Evolutionary conservation across 2,329 filamentous ascomycete species (phyloP), one percentile per base, ranked within the genome.

Genomic region (Sclerotinia glacialis): DNA sequence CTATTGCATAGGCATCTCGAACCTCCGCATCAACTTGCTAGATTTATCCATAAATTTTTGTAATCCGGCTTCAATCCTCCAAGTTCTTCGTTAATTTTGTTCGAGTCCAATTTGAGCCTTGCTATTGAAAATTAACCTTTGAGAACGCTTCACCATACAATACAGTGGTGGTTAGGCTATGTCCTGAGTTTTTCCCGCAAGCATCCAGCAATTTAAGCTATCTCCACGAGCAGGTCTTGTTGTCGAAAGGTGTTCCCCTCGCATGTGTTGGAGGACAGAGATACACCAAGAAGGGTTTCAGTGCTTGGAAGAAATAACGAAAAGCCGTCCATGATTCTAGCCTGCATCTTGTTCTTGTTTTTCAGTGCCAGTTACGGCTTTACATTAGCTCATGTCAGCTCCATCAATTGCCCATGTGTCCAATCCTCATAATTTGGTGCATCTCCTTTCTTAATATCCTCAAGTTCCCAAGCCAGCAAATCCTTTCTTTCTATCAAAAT

Each of bases 401-500:
- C 64, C 54, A 66, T 66, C 14, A 66, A 21, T 21, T 66, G 47
- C 2, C 56, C 37, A 53, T 60, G 55, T 28, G 64, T 61, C 64
- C 64, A 66, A 46, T 60, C 55, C 21, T 53, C 37, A 34, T 34
- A 65, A 3, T 65, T 56, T 40, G 53, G 18, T 6, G 18, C 28
- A 0, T 23, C 5, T 23, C 37, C 55, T 31, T 53, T 53, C 7
- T 53, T 37, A 14, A 42, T 23, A 18, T 62, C 56, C 34, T 52
- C 64, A 31, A 66, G 64, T 28, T 68, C 54, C 66, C 66, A 68
- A 28, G 63, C 47, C 26, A 65, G 26, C 12, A 70, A 21, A 40
- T 71, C 68, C 31, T 66, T 62, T 37, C 59, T 67, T 18, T 55
- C 64, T 14, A 21, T 52, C 31, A 72, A 26, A 7, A 62, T 52